phyloP scores from a whole-genome alignment of 306 rosid species.

The Fragaria ananassa region DNA sequence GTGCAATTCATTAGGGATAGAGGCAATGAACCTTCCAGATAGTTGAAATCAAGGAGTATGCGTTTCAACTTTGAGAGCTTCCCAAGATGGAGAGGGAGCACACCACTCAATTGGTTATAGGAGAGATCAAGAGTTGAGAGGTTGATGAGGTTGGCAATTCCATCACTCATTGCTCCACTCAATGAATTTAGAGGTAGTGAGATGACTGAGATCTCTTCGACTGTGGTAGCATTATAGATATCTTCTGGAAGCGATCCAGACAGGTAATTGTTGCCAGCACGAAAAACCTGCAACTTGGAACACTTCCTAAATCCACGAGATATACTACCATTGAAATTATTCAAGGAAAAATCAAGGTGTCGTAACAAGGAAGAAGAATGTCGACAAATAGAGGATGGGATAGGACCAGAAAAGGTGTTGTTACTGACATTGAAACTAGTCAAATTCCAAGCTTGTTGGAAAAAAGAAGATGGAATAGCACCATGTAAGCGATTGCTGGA shows the following conservation, averaged over 20 bases:
- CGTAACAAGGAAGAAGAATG: not conserved
- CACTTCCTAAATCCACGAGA: not conserved
- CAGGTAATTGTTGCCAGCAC: constrained; percentile 1
- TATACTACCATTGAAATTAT: not conserved
- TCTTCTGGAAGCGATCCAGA: constrained; percentile 6
- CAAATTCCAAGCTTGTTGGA: constrained; percentile 3
- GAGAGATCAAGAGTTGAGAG: not conserved
- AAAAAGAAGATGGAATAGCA: not conserved
- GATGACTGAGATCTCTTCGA: not conserved
- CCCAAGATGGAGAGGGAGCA: not conserved
- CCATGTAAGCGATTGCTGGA: constrained; percentile 4
- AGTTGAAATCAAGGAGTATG: not conserved
- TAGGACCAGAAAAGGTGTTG: not conserved
- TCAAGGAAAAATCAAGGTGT: not conserved
- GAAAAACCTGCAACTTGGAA: constrained; percentile 6
- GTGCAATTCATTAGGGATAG: not conserved
- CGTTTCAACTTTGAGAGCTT: constrained; percentile 4
- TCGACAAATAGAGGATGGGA: constrained; percentile 4
- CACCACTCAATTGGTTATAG: not conserved
- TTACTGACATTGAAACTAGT: constrained; percentile 6
- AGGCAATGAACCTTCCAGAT: not conserved
- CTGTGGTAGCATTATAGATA: not conserved
- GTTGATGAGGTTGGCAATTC: not conserved
- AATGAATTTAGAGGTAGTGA: not conserved
- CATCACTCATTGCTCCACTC: not conserved